phyloP scores from a whole-genome alignment of 2,329 filamentous ascomycete species.

The Teratosphaeria gauchensis region DNA sequence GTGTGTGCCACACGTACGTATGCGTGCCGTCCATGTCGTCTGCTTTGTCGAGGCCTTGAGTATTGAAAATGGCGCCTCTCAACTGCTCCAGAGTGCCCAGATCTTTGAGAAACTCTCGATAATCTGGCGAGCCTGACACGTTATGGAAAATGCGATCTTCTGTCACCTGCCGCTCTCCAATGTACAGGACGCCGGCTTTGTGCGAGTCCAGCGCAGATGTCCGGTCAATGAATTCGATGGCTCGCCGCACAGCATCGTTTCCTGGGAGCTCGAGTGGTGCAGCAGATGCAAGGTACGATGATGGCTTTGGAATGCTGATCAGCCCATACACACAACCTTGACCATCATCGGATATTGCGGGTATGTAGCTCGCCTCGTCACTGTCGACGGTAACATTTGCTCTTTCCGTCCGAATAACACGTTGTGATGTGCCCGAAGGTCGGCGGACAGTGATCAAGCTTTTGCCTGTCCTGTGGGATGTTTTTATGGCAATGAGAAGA shows the following conservation, averaged over 20 bases:
- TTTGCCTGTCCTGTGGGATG: conserved; percentile 40
- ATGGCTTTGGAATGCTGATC: conserved; percentile 42
- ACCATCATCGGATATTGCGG: conserved; percentile 20
- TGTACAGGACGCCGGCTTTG: conserved; percentile 90
- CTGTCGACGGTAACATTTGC: conserved; percentile 13
- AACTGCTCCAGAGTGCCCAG: conserved; percentile 75
- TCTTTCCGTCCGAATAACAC: conserved; percentile 9
- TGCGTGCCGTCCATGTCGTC: conserved; percentile 74
- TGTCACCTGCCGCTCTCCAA: conserved; percentile 73
- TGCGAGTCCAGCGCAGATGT: conserved; percentile 88
- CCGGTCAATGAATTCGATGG: conserved; percentile 73
- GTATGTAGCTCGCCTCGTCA: conserved; percentile 14
- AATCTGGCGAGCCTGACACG: conserved; percentile 75
- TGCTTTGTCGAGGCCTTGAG: conserved; percentile 75
- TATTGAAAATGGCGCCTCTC: conserved; percentile 79
- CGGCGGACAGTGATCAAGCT: conserved; percentile 24
- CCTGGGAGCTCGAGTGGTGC: conserved; percentile 57
- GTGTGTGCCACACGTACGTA: conserved; percentile 88
- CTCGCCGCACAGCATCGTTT: conserved; percentile 52
- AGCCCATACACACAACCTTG: conserved; percentile 20
- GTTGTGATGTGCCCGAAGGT: conserved; percentile 20
- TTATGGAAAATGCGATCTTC: conserved; percentile 84
- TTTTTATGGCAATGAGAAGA: conserved; percentile 65
- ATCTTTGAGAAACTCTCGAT: conserved; percentile 71
- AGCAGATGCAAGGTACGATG: conserved; percentile 19